These are phyloP conservation scores for Apiotrichum laibachii DNA, from an alignment of 1,284 basidiomycete genomes.

Conservation along the genomic window DNA sequence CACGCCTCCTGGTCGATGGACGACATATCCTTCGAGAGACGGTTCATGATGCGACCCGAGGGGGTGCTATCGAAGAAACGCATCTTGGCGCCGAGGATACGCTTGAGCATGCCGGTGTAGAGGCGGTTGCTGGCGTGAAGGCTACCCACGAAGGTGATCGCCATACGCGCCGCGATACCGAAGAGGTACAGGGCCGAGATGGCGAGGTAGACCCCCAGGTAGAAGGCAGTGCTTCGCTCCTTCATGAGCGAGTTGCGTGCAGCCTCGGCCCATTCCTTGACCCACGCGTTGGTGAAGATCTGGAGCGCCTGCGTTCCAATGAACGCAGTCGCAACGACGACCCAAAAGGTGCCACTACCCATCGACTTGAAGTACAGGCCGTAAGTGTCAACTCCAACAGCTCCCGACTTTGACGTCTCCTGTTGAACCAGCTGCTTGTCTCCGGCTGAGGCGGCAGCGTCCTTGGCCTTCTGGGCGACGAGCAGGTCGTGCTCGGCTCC, in stretches of 20 bases:
- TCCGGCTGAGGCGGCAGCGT: conserved; percentile 18
- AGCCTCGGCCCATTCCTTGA: conserved; percentile 48
- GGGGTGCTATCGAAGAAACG: conserved; percentile 53
- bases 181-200: conserved; percentile 43
- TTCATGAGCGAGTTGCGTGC: neutral
- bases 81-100: conserved; percentile 50
- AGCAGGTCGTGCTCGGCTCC: conserved; percentile 70
- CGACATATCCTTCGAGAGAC: conserved; percentile 55
- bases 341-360: conserved; percentile 42
- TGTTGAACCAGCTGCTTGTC: conserved; percentile 46
- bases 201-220: conserved; percentile 41
- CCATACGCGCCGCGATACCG: conserved; percentile 40
- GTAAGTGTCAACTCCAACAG: conserved; percentile 40
- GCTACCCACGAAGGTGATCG: conserved; percentile 40
- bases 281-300: conserved; percentile 48
- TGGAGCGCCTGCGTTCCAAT: conserved; percentile 45
- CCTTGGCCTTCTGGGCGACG: conserved; percentile 33
- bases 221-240: conserved; percentile 34
- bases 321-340: conserved; percentile 36
- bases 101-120: conserved; percentile 40
- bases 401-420: conserved; percentile 40
- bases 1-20: conserved; percentile 54
- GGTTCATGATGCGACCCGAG: conserved; percentile 56
- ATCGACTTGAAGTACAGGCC: conserved; percentile 43
- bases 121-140: conserved; percentile 40